Percentiles rank a stretch among this genome's conserved stretches.
Evolutionary conservation across 2,329 filamentous ascomycete species (phyloP).

Genomic region (Scleromitrula shiraiana): DNA sequence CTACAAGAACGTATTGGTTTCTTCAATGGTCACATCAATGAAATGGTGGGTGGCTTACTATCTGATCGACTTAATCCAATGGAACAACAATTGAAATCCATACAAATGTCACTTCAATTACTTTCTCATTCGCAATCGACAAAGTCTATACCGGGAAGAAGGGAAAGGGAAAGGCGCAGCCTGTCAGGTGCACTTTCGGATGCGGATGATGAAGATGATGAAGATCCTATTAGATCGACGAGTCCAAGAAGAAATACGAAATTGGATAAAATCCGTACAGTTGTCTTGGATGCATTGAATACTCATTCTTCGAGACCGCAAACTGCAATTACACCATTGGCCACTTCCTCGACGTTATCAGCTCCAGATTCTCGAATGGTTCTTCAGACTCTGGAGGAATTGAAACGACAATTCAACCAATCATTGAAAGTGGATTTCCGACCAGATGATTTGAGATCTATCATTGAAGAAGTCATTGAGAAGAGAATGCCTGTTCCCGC

Average conservation of each 20-base stretch:
- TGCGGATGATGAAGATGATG: conserved; percentile 83
- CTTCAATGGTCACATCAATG: conserved; percentile 86
- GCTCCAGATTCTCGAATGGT: conserved; percentile 40
- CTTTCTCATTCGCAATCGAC: conserved; percentile 49
- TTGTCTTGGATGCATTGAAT: conserved; percentile 65
- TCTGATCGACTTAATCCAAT: conserved; percentile 71
- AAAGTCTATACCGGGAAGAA: too few relatives aligned
- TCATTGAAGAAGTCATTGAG: conserved; percentile 56
- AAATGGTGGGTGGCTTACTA: conserved; percentile 71
- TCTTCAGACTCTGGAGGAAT: conserved; percentile 58
- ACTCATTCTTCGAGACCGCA: conserved; percentile 41
- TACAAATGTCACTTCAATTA: conserved; percentile 60
- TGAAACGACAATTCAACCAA: conserved; percentile 46
- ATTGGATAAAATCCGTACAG: conserved; percentile 70
- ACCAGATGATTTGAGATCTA: conserved; percentile 48
- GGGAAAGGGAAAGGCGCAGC: conserved; percentile 56
- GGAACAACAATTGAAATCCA: conserved; percentile 67
- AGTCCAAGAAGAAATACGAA: conserved; percentile 74
- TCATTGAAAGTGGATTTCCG: conserved; percentile 38
- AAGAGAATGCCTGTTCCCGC: conserved; percentile 46
- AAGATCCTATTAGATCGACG: conserved; percentile 55
- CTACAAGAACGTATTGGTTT: conserved; percentile 74
- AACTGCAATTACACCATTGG: conserved; percentile 18
- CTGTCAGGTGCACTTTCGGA: conserved; percentile 69
- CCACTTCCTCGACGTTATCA: conserved; percentile 23